A percentile compares a stretch with the other conserved stretches of the same genome.
Conservation (phyloP, 177 flowering plant genomes). For the Vitis hybrid region DNA sequence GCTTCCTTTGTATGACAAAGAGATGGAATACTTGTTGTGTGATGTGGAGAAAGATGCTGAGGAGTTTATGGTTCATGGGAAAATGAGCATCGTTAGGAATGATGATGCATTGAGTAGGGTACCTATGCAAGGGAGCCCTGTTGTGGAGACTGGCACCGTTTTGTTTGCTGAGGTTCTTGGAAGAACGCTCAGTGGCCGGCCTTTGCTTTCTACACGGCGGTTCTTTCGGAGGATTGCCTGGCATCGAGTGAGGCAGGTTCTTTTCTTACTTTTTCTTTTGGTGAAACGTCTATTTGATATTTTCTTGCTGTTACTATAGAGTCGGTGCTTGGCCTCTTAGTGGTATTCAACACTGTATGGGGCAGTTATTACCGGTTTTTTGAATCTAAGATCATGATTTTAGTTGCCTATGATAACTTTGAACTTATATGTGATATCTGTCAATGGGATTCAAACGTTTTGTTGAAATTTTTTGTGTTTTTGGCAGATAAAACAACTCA, state of each 20-base stretch:
- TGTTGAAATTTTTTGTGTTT: constrained; percentile 1
- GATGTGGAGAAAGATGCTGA: constrained; percentile 63
- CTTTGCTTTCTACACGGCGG: constrained; percentile 79
- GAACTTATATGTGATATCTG: too few species aligned
- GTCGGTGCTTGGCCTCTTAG: background rate
- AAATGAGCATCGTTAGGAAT: constrained; percentile 71
- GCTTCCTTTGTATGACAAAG: constrained; percentile 82
- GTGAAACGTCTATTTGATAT: background rate
- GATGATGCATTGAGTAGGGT: constrained; percentile 56
- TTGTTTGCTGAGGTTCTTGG: constrained; percentile 93
- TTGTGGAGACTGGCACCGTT: constrained; percentile 85
- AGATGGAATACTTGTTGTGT: constrained; percentile 62
- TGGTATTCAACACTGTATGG: too few species aligned
- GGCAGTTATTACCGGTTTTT: too few species aligned
- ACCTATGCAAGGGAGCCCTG: constrained; percentile 51
- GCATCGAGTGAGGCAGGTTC: constrained; percentile 99
- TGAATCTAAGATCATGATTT: too few species aligned
- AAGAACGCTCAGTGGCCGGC: constrained; percentile 90
- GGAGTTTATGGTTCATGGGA: constrained; percentile 70
- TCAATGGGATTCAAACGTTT: background rate
- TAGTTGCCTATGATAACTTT: too few species aligned
- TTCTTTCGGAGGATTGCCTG: constrained; percentile 75
- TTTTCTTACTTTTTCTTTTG: constrained; percentile 49
- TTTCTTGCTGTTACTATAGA: background rate
- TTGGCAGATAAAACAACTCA: constrained; percentile 78